Conservation (phyloP, 2,329 filamentous ascomycete species). For the Penicillium sp. region DNA sequence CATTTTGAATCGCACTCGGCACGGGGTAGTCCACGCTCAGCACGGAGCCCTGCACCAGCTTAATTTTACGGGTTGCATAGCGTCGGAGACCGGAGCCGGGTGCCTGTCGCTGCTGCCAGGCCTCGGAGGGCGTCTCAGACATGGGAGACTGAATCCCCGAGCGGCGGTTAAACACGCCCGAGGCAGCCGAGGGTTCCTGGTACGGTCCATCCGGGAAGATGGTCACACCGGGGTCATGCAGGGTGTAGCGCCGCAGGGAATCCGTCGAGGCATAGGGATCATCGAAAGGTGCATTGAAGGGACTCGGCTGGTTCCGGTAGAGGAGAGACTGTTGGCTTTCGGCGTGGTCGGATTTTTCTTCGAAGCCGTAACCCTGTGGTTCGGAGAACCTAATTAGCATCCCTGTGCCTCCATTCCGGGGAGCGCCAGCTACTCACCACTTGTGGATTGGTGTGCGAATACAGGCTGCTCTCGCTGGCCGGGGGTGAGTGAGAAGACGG, state of each 20-base stretch:
- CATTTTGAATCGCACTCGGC: slow-evolving; percentile 94
- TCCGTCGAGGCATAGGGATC: slow-evolving; percentile 42
- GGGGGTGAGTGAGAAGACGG: slow-evolving; percentile 19
- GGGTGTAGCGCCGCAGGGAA: slow-evolving; percentile 30
- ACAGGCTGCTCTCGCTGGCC: slow-evolving; percentile 17
- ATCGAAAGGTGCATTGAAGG: slow-evolving; percentile 46
- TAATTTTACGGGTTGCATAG: slow-evolving; percentile 92
- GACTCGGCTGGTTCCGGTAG: slow-evolving; percentile 37
- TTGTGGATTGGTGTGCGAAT: slow-evolving; percentile 10
- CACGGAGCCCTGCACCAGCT: slow-evolving; percentile 93
- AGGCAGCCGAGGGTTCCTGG: slow-evolving; percentile 51
- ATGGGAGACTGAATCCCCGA: slow-evolving; percentile 51
- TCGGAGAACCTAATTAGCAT: background rate
- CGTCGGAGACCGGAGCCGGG: slow-evolving; percentile 64
- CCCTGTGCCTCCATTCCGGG: background rate
- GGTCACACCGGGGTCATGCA: slow-evolving; percentile 51
- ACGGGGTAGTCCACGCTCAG: slow-evolving; percentile 96
- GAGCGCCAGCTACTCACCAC: slow-evolving; percentile 9
- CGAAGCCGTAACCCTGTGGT: slow-evolving; percentile 18
- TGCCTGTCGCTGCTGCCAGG: slow-evolving; percentile 72
- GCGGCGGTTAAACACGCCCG: slow-evolving; percentile 47
- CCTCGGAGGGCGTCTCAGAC: slow-evolving; percentile 63
- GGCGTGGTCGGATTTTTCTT: slow-evolving; percentile 20
- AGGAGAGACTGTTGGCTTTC: slow-evolving; percentile 27
- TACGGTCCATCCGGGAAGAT: slow-evolving; percentile 50